Evolutionary conservation across 768 basidiomycete genomes (phyloP).

Genomic region (Astraeus odoratus): DNA sequence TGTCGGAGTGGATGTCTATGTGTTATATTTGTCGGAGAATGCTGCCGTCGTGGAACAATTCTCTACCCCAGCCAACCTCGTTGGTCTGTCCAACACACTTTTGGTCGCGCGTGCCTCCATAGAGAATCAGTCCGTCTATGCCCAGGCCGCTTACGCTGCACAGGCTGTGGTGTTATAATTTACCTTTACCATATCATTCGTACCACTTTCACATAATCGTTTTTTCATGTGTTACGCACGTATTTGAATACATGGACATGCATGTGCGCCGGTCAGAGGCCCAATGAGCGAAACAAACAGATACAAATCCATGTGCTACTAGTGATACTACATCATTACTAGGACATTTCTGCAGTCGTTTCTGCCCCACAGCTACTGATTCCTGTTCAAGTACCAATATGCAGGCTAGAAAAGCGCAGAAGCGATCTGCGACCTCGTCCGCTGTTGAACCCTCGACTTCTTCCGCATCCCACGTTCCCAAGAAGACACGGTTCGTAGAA

Average conservation of each 20-base stretch:
- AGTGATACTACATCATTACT: background rate
- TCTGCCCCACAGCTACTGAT: too few species aligned
- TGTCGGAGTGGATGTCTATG: constrained; percentile 45
- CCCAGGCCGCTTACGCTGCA: constrained; percentile 38
- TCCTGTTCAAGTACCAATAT: too few species aligned
- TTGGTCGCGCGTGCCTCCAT: constrained; percentile 53
- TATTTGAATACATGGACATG: too few species aligned
- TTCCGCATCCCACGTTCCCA: constrained; percentile 29
- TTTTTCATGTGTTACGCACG: background rate
- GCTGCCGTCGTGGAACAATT: constrained; percentile 39
- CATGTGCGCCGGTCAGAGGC: too few species aligned
- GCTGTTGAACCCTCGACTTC: constrained; percentile 28
- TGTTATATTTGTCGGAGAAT: constrained; percentile 52
- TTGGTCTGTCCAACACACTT: constrained; percentile 37
- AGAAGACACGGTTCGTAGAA: constrained; percentile 77
- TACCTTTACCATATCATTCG: background rate
- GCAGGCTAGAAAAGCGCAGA: constrained; percentile 34
- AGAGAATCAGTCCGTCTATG: constrained; percentile 54
- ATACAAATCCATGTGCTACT: constrained; percentile 13
- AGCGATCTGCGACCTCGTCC: constrained; percentile 33
- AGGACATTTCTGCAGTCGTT: background rate
- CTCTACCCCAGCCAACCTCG: constrained; percentile 39
- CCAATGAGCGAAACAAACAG: constrained; percentile 21
- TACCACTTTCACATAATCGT: background rate
- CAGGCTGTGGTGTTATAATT: constrained; percentile 6